phyloP scores from a whole-genome alignment of 305 asterid species.

The Petunia hybrid region DNA sequence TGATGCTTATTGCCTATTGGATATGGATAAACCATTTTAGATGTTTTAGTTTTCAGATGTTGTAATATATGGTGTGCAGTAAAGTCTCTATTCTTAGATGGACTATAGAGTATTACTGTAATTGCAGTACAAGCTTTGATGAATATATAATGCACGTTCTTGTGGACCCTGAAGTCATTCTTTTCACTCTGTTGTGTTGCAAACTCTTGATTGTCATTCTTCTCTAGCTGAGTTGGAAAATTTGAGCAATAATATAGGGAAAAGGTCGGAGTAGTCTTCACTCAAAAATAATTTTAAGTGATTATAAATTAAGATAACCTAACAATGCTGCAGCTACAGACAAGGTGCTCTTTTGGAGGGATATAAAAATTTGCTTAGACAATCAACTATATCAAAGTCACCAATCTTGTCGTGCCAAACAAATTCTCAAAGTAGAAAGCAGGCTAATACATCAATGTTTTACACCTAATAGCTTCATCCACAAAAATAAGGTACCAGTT shows the following conservation, averaged over 20 bases:
- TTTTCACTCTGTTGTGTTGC: background rate
- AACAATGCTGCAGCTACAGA: background rate
- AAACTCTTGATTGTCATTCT: constrained; percentile 31
- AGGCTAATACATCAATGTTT: background rate
- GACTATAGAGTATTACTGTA: background rate
- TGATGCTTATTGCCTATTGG: background rate
- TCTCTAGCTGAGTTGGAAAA: constrained; percentile 47
- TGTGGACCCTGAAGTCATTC: background rate
- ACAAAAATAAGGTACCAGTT: background rate
- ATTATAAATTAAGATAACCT: background rate
- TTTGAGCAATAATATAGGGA: constrained; percentile 26
- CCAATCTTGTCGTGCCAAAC: background rate
- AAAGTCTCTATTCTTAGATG: background rate
- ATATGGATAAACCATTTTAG: background rate
- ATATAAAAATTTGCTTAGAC: background rate
- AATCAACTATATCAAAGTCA: constrained; percentile 12
- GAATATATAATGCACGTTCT: background rate
- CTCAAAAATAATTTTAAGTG: constrained; percentile 27
- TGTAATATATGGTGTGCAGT: constrained; percentile 20
- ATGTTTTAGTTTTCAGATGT: background rate
- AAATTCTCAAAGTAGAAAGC: background rate
- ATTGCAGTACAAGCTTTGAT: constrained; percentile 18
- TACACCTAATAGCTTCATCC: background rate
- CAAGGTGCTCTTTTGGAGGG: no score
- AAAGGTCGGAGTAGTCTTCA: constrained; percentile 35